Evolutionary conservation across 805 yeast species (phyloP), one percentile per base, ranked within the genome.

Genomic region (Komagataella mondaviorum): DNA sequence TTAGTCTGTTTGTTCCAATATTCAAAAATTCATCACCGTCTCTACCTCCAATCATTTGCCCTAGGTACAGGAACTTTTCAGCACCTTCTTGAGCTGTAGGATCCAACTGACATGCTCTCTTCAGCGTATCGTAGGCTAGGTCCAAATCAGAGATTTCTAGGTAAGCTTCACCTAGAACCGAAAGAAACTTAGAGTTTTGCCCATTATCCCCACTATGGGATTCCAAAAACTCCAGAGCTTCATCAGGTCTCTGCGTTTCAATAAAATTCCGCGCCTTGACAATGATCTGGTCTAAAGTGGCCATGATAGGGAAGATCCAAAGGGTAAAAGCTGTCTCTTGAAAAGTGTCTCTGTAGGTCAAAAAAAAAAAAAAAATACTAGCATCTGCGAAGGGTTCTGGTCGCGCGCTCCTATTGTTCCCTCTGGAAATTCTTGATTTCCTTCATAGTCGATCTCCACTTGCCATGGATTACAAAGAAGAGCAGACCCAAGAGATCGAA

Each of bases 401-500:
- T 44, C 46, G 46, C 20, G 46, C 20, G 14, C 44, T 39, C 46
- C 23, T 6, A 18, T 18, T 44, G 16, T n/a, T 44, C 20, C 46
- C 12, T 18, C 12, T 7, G 20, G n/a, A 10, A 6, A 2, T 18
- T 4, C 44, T 22, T 43, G 17, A 6, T 44, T n/a, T 23, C 24
- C 36, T 49, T 10, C 8, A 22, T 44, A 44, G 44, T 16, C 17
- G 44, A 44, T 6, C 10, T 8, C 52, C 39, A 30, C 14, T 30
- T 30, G 39, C 23, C 23, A 87, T 87, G 95, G 90, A 85, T 59
- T 77, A 82, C 52, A 62, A 66, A 50, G 96, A 87, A 64, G 97
- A 93, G 62, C 97, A 91, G 63, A 65, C 62, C 24, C 96, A 91
- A 67, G 99, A 91, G 65, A 64, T 93, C 48, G 97, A 90, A 65